Conservation (phyloP, 2,329 filamentous ascomycete genomes). For the Madurella fahalii region DNA sequence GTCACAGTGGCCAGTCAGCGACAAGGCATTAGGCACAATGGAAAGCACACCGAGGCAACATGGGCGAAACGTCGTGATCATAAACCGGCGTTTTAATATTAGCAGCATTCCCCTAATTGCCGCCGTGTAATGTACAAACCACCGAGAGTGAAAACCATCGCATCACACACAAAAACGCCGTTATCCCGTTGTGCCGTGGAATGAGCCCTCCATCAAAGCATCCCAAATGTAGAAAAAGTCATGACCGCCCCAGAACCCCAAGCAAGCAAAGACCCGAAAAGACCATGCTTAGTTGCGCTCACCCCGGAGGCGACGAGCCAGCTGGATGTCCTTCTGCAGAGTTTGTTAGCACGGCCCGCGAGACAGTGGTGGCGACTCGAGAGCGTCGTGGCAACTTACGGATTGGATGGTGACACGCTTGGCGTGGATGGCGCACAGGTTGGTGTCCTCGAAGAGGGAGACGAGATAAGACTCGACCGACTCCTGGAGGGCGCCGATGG, state of each 20-base stretch:
- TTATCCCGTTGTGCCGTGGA: slow-evolving; percentile 37
- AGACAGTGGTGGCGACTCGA: neutral
- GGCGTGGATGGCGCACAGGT: slow-evolving; percentile 97
- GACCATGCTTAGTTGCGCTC: slow-evolving; percentile 69
- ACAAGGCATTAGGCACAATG: neutral
- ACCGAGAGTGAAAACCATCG: slow-evolving; percentile 35
- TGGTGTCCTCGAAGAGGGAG: slow-evolving; percentile 97
- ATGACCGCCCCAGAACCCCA: slow-evolving; percentile 25
- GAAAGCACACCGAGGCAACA: neutral
- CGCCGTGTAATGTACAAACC: slow-evolving; percentile 40
- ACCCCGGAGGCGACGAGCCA: slow-evolving; percentile 90
- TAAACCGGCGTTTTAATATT: slow-evolving; percentile 23
- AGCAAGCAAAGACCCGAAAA: slow-evolving; percentile 34
- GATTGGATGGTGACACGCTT: slow-evolving; percentile 98
- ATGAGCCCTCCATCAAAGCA: slow-evolving; percentile 27
- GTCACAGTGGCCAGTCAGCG: slow-evolving; percentile 10
- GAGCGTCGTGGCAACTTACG: slow-evolving; percentile 32
- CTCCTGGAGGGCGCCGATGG: slow-evolving; percentile 96
- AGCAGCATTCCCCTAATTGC: slow-evolving; percentile 22
- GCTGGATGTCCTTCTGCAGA: slow-evolving; percentile 82
- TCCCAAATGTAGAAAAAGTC: slow-evolving; percentile 27
- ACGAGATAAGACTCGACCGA: slow-evolving; percentile 98
- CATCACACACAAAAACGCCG: slow-evolving; percentile 35
- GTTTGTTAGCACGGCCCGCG: slow-evolving; percentile 33
- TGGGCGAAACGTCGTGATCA: slow-evolving; percentile 15